phyloP scores from a whole-genome alignment of 2,329 filamentous ascomycete genomes.

The Colletotrichum phormii region DNA sequence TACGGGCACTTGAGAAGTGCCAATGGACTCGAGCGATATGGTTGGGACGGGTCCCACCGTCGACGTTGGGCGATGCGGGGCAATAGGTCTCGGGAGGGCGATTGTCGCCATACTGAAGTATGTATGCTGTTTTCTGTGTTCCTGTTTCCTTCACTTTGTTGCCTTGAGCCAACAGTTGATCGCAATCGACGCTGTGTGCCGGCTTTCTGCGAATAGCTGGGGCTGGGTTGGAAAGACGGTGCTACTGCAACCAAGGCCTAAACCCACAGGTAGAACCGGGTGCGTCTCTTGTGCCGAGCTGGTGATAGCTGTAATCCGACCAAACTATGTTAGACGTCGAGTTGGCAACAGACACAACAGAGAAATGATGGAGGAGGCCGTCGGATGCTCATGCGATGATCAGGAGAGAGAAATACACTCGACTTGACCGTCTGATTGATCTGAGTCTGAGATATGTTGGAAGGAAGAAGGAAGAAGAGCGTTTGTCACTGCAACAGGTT shows the following conservation, averaged over 20 bases:
- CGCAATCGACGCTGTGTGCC: background rate
- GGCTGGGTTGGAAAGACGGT: background rate
- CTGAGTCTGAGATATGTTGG: background rate
- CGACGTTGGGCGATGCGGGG: conserved; percentile 57
- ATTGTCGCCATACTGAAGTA: conserved; percentile 63
- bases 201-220: conserved; percentile 2
- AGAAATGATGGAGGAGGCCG: background rate
- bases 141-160: background rate
- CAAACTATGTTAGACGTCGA: background rate
- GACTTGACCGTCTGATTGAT: background rate
- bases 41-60: conserved; percentile 47
- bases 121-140: background rate
- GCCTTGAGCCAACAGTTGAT: background rate
- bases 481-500: conserved; percentile 1
- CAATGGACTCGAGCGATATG: conserved; percentile 51
- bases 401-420: background rate
- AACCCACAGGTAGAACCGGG: background rate
- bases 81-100: conserved; percentile 61
- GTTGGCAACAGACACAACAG: background rate
- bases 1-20: conserved; percentile 53
- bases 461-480: background rate
- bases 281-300: background rate
- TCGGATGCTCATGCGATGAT: background rate
- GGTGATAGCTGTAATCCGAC: background rate
- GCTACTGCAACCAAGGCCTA: background rate